Conservation (phyloP, 2,329 filamentous ascomycete species). For the Kalaharituber pfeilii region DNA sequence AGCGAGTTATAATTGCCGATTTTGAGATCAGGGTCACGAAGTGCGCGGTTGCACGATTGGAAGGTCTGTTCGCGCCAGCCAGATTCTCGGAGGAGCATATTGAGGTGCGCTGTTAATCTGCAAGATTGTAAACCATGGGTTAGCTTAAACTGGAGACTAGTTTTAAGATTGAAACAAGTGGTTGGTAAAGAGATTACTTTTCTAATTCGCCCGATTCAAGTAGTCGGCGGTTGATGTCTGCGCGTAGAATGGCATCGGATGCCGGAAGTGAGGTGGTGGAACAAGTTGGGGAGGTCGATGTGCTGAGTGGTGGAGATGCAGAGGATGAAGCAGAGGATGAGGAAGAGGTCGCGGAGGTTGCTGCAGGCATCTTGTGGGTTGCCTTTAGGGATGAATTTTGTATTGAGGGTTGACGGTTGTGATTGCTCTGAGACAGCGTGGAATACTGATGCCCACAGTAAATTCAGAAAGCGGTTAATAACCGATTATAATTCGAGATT, state of each 20-base stretch:
- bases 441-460: too few species aligned
- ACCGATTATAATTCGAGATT: too few species aligned
- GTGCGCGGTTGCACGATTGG: not conserved
- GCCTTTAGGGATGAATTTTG: too few species aligned
- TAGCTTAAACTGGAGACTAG: not conserved
- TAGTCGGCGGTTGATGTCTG: not conserved
- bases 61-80: not conserved
- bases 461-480: too few species aligned
- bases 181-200: not conserved
- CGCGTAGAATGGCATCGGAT: constrained; percentile 11
- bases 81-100: not conserved
- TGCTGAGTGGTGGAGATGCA: constrained; percentile 9
- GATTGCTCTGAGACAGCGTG: too few species aligned
- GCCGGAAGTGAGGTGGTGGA: constrained; percentile 13
- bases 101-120: constrained; percentile 9
- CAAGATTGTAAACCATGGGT: not conserved
- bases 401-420: too few species aligned
- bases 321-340: constrained; percentile 12
- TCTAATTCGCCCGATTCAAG: not conserved
- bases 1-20: not conserved
- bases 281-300: constrained; percentile 11
- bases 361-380: not conserved
- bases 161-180: not conserved
- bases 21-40: not conserved
- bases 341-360: not conserved